These are phyloP conservation scores for Phytophthora podocarpi DNA, from an alignment of 352 stramenopile genomes.

Conservation along the genomic window DNA sequence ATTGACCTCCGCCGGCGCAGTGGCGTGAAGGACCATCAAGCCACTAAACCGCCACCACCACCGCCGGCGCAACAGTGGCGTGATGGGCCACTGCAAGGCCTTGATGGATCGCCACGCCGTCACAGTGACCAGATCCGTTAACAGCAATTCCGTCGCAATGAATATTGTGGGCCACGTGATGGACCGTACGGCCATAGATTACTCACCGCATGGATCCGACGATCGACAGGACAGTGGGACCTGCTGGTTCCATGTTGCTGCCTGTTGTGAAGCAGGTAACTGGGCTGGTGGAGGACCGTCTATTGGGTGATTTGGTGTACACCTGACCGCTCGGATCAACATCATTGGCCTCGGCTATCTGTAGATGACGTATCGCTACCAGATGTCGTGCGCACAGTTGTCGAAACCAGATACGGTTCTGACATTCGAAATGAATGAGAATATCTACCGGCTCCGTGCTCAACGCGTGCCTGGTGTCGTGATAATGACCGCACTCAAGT, in stretches of 20 bases:
- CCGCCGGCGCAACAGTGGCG: neutral
- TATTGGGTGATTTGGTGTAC: constrained; percentile 3
- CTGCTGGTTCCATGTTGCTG: neutral
- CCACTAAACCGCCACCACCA: neutral
- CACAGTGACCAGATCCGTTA: too few species aligned
- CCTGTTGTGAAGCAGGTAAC: constrained; percentile 6
- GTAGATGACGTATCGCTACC: too few species aligned
- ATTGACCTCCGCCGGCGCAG: too few species aligned
- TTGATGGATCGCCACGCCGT: too few species aligned
- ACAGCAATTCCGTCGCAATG: neutral
- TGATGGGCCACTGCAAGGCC: neutral
- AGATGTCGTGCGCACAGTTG: constrained; percentile 1
- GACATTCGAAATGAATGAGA: constrained; percentile 1
- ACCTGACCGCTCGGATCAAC: neutral
- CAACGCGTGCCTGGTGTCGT: neutral
- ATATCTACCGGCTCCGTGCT: constrained; percentile 3
- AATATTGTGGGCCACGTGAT: neutral
- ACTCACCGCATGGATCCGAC: neutral
- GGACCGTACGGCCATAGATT: too few species aligned
- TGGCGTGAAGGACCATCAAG: neutral
- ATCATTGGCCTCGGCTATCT: constrained; percentile 1
- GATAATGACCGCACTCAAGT: neutral
- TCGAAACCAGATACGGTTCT: neutral
- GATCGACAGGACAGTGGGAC: neutral
- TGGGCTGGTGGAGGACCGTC: neutral